Conservation (phyloP, 305 asterid species). For the Fraxinus ornus region DNA sequence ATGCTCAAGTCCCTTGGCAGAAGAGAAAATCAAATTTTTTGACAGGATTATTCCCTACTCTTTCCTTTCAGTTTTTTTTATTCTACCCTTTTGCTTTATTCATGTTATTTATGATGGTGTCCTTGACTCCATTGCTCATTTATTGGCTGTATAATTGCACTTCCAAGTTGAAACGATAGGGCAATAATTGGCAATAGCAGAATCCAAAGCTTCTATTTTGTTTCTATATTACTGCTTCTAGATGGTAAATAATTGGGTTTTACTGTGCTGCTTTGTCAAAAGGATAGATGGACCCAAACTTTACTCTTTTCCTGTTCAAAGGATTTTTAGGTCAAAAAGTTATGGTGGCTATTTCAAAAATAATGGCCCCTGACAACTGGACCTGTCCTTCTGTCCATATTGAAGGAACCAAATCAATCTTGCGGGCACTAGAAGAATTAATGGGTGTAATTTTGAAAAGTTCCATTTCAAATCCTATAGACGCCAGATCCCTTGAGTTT, state of each 20-base stretch:
- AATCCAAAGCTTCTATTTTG: conserved; percentile 25
- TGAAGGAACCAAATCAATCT: conserved; percentile 3
- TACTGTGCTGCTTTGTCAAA: conserved; percentile 1
- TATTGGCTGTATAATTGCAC: not conserved
- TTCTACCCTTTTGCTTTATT: not conserved
- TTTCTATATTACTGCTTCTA: not conserved
- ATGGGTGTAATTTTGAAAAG: not conserved
- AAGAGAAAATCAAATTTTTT: no score
- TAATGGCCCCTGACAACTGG: conserved; percentile 2
- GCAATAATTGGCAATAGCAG: conserved; percentile 19
- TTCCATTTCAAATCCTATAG: not conserved
- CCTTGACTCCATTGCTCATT: not conserved
- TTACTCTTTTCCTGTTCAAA: conserved; percentile 4
- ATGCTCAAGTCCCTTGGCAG: not conserved
- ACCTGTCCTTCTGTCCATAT: not conserved
- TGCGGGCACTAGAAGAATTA: not conserved
- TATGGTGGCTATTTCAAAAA: conserved; percentile 31
- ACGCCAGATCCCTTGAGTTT: not conserved
- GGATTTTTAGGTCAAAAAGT: conserved; percentile 35
- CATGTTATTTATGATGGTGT: not conserved
- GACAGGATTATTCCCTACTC: not conserved
- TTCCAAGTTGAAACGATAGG: not conserved
- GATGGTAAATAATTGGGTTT: conserved; percentile 12
- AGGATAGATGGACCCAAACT: not conserved
- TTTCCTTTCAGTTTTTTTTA: not conserved